Evolutionary conservation across 208 protist species (phyloP).

Genomic region (Leptomonas seymouri): DNA sequence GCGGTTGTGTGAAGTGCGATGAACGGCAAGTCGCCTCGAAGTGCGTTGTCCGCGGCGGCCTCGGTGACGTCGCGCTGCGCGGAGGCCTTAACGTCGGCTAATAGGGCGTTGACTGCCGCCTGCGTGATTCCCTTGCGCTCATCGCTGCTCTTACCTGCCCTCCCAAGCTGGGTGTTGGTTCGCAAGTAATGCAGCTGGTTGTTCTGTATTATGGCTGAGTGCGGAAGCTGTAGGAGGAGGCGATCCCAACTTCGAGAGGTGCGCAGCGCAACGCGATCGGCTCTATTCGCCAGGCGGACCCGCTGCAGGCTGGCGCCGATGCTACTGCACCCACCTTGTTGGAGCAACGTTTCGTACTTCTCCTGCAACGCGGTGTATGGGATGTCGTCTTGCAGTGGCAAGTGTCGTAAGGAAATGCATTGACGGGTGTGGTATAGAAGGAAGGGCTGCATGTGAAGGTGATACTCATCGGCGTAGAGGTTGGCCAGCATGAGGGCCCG

Average conservation of each 20-base stretch:
- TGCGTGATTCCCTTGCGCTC: not conserved
- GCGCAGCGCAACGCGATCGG: constrained; percentile 39
- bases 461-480: constrained; percentile 35
- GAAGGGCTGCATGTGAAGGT: constrained; percentile 37
- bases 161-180: constrained; percentile 11
- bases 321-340: not conserved
- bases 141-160: not conserved
- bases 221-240: constrained; percentile 14
- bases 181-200: constrained; percentile 32
- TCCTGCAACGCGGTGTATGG: constrained; percentile 25
- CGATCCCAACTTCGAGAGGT: constrained; percentile 25
- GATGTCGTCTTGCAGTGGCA: constrained; percentile 40
- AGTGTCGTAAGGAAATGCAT: constrained; percentile 46
- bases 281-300: constrained; percentile 32
- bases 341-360: constrained; percentile 1
- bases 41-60: not conserved
- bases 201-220: constrained; percentile 17
- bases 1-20: not conserved
- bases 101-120: not conserved
- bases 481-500: constrained; percentile 14
- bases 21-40: constrained; percentile 14
- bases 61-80: not conserved
- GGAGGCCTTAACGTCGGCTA: not conserved
- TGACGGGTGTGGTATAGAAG: constrained; percentile 50
- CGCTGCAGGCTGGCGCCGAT: constrained; percentile 14